phyloP scores from a whole-genome alignment of 73 alveolate species.

The Paramecium octaurelia region DNA sequence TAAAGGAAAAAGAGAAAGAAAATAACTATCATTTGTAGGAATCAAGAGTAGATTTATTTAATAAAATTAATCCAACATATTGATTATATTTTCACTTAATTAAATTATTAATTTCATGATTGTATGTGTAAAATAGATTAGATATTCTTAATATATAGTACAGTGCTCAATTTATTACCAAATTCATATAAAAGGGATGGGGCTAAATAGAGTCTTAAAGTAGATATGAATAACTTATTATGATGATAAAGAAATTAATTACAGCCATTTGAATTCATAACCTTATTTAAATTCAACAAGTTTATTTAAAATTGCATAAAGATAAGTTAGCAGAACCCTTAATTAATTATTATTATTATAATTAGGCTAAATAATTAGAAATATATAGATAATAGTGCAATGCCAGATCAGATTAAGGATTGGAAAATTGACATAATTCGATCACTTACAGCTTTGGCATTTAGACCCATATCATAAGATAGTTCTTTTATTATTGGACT shows the following conservation, averaged over 20 bases:
- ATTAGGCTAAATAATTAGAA: not conserved
- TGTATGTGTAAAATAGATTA: too few relatives aligned
- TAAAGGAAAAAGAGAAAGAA: not conserved
- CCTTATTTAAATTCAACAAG: not conserved
- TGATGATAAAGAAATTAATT: too few relatives aligned
- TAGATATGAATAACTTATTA: too few relatives aligned
- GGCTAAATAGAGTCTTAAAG: too few relatives aligned
- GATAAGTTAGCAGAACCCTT: not conserved
- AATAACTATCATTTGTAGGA: not conserved
- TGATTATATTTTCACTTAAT: not conserved
- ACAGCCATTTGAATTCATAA: too few relatives aligned
- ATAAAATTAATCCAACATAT: not conserved
- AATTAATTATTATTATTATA: not conserved
- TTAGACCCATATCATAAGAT: constrained; percentile 28
- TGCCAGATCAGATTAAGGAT: not conserved
- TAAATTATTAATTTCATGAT: too few relatives aligned
- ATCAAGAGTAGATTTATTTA: not conserved
- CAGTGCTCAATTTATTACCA: too few relatives aligned
- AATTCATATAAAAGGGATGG: too few relatives aligned
- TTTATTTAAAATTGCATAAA: too few relatives aligned
- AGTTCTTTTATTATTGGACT: constrained; percentile 27
- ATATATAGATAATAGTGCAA: not conserved
- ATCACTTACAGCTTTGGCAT: constrained; percentile 35
- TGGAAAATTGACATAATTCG: constrained; percentile 21
- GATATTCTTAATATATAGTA: too few relatives aligned